A percentile compares a stretch with the other conserved stretches of the same genome.
Evolutionary conservation across 129 eudicot genomes (phyloP).

Genomic region (Ambrosia artemisiifolia): DNA sequence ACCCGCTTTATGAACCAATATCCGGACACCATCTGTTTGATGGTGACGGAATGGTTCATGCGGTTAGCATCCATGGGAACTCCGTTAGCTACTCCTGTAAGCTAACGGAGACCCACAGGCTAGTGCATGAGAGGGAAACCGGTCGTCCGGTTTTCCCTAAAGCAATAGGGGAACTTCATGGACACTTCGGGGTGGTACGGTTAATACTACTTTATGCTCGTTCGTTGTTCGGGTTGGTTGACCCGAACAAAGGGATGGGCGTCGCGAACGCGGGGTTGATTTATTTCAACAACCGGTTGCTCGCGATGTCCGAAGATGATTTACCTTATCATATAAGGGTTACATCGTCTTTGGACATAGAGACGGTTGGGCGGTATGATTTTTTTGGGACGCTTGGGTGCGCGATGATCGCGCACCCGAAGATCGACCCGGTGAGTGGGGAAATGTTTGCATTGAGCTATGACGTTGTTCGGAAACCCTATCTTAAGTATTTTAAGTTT

Average conservation of each 20-base stretch:
- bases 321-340: slow-evolving; percentile 44
- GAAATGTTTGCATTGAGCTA: slow-evolving; percentile 49
- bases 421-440: slow-evolving; percentile 41
- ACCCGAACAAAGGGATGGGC: slow-evolving; percentile 45
- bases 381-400: slow-evolving; percentile 35
- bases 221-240: slow-evolving; percentile 40
- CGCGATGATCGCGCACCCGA: slow-evolving; percentile 56
- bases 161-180: slow-evolving; percentile 59
- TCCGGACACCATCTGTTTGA: slow-evolving; percentile 58
- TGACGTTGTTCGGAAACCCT: slow-evolving; percentile 49
- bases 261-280: slow-evolving; percentile 56
- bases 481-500: slow-evolving; percentile 41
- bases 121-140: slow-evolving; percentile 35
- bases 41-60: slow-evolving; percentile 67
- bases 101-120: slow-evolving; percentile 44
- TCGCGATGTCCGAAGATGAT: slow-evolving; percentile 63
- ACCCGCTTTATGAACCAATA: slow-evolving; percentile 46
- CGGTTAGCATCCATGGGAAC: slow-evolving; percentile 34
- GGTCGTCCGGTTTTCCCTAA: slow-evolving; percentile 56
- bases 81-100: slow-evolving; percentile 50
- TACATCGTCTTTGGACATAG: slow-evolving; percentile 35
- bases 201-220: slow-evolving; percentile 45
- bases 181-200: slow-evolving; percentile 46
- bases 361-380: slow-evolving; percentile 44
- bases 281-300: slow-evolving; percentile 45